Evolutionary conservation across 306 rosid species (phyloP), one percentile per base, ranked within the genome.

Genomic region (Fragaria vesca): DNA sequence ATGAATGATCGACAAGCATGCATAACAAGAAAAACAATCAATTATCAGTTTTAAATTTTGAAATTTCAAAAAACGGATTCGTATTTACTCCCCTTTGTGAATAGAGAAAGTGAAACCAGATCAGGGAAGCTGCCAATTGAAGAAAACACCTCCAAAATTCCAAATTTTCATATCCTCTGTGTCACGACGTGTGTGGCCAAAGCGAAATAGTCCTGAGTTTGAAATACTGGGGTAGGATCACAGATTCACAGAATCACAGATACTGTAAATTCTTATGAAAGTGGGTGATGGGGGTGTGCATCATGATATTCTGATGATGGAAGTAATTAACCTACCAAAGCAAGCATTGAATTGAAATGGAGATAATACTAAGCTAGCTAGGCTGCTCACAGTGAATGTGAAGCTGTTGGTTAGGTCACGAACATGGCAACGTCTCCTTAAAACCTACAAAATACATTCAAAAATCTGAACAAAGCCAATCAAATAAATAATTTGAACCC

Each of bases 401-500:
- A 82, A 72, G 47, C 43, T 77, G 17, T 30, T 34, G 28, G 87
- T 90, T 78, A 69, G 75, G 76, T 93, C 98, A 93, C 97, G 95
- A 78, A 88, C 87, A 83, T 87, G 76, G 71, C 78, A 84, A 79
- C 69, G 88, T 76, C 57, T 69, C 80, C 85, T 86, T 92, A 78
- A 89, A 84, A 78, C 58, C 69, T 78, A 72, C 62, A 36, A 81
- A 90, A 83, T 16, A n/a, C 72, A 84, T 54, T 73, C 21, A 38
- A 54, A 73, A 15, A 4, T 57, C 24, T 74, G 68, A 58, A 57
- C 18, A 20, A 7, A 54, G 32, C 52, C 43, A 20, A 38, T 38
- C 4, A 54, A 73, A 26, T 28, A 11, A 13, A 32, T 24, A 24
- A 24, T 24, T 24, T 24, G 26, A 24, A 24, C 26, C 26, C 12